These are phyloP conservation scores for Fragosphaeria purpurea DNA, from an alignment of 2,329 filamentous ascomycete genomes.

Conservation along the genomic window DNA sequence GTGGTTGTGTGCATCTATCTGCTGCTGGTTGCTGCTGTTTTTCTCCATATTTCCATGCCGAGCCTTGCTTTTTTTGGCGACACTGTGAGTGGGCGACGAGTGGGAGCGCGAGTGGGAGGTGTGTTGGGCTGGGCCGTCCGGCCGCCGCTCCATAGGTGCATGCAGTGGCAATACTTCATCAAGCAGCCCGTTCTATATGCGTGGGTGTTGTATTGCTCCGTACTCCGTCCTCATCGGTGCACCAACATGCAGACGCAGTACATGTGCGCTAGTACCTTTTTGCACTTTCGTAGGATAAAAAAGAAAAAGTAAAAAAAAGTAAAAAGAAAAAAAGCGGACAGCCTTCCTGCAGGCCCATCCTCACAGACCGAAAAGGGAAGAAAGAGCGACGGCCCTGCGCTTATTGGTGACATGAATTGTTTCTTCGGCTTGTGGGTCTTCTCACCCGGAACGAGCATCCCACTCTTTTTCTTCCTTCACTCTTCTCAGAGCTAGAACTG, in stretches of 20 bases:
- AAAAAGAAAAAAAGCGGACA: neutral
- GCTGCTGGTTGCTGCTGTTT: too few relatives aligned
- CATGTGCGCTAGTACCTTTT: neutral
- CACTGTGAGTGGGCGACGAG: neutral
- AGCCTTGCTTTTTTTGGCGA: conserved; percentile 29
- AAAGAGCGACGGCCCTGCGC: conserved; percentile 1
- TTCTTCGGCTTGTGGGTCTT: neutral
- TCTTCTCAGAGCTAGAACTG: conserved; percentile 1
- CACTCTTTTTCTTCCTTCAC: too few relatives aligned
- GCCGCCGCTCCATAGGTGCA: neutral
- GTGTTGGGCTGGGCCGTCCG: neutral
- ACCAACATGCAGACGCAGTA: neutral
- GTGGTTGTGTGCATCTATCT: too few relatives aligned
- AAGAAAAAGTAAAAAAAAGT: neutral
- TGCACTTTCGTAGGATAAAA: neutral
- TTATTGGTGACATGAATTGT: conserved; percentile 7
- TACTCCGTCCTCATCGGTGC: neutral
- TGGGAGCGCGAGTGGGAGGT: neutral
- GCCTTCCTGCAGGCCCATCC: too few relatives aligned
- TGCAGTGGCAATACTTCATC: too few relatives aligned
- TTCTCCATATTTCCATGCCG: too few relatives aligned
- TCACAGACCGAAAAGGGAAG: too few relatives aligned
- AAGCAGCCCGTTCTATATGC: neutral
- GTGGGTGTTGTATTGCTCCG: neutral
- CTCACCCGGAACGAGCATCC: neutral